Evolutionary conservation across 176 grass and related monocot genomes (phyloP).

Genomic region (Musa acuminata): DNA sequence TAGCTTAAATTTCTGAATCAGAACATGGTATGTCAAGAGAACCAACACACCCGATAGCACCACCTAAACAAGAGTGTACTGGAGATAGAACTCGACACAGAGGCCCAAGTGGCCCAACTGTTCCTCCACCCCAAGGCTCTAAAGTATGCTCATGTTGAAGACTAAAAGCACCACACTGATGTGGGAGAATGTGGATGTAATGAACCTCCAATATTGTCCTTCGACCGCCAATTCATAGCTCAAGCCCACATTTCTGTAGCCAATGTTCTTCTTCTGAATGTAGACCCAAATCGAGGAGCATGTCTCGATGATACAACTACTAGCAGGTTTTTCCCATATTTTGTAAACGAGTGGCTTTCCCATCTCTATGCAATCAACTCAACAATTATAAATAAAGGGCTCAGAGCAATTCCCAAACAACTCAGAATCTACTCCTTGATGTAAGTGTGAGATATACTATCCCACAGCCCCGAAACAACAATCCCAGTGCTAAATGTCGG

Average conservation of each 20-base stretch:
- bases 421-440: not conserved
- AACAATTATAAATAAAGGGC: not conserved
- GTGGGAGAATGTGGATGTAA: conserved; percentile 79
- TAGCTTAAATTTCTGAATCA: conserved; percentile 89
- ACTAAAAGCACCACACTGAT: conserved; percentile 78
- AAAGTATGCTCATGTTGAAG: conserved; percentile 95
- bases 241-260: conserved; percentile 70
- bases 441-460: too few species aligned
- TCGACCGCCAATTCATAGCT: conserved; percentile 69
- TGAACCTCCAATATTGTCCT: conserved; percentile 81
- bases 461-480: not conserved
- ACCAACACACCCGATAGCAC: conserved; percentile 70
- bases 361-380: conserved; percentile 22
- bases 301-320: conserved; percentile 57
- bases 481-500: too few species aligned
- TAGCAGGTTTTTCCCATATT: conserved; percentile 84
- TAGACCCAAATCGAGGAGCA: conserved; percentile 88
- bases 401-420: not conserved
- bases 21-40: conserved; percentile 56
- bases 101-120: conserved; percentile 57
- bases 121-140: conserved; percentile 77
- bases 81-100: conserved; percentile 76
- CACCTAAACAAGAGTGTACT: conserved; percentile 70
- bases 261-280: conserved; percentile 74
- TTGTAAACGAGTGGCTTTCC: conserved; percentile 81